Evolutionary conservation across 208 protist species (phyloP).

Genomic region (Phytomonas francai): DNA sequence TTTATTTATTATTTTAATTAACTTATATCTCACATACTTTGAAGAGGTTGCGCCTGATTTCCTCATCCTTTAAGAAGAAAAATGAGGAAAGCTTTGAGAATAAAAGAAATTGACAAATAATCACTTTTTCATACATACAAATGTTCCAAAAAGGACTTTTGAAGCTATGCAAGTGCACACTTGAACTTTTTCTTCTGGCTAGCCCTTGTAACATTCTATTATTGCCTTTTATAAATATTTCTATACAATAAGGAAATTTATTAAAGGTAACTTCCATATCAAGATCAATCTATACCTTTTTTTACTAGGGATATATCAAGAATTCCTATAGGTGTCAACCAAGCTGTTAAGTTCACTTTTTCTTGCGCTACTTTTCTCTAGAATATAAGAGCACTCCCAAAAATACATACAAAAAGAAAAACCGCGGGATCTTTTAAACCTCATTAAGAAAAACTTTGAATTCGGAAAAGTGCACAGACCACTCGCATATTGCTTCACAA

Average conservation of each 20-base stretch:
- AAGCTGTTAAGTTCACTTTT: not conserved
- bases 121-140: not conserved
- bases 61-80: too few relatives aligned
- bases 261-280: not conserved
- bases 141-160: not conserved
- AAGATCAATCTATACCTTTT: not conserved
- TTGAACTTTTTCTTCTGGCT: slow-evolving; percentile 11
- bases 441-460: not conserved
- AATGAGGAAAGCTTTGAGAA: not conserved
- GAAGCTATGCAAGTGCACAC: not conserved
- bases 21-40: not conserved
- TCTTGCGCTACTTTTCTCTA: not conserved
- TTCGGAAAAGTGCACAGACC: not conserved
- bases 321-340: not conserved
- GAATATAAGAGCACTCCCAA: not conserved
- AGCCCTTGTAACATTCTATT: slow-evolving; percentile 1
- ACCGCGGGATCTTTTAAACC: not conserved
- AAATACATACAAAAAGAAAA: not conserved
- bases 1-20: not conserved
- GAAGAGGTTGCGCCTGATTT: not conserved
- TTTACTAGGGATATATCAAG: not conserved
- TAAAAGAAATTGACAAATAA: not conserved
- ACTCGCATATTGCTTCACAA: not conserved
- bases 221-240: slow-evolving; percentile 8
- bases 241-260: not conserved